Base-by-base conservation (phyloP, 176 grass and related monocot species). In the Tuctoria greenei region DNA sequence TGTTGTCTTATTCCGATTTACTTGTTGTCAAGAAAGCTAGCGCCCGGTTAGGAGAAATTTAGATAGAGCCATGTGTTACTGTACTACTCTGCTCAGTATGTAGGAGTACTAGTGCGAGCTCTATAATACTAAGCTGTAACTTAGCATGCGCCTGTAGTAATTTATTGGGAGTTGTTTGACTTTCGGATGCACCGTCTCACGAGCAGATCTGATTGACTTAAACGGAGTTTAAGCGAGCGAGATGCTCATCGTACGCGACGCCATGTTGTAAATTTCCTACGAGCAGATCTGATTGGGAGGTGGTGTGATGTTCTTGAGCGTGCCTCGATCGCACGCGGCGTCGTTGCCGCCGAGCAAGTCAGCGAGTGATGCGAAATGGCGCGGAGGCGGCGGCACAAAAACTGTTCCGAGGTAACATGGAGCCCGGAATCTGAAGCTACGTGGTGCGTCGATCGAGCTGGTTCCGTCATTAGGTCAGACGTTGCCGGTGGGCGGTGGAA, bases 131-230 rank as follows among this genome's bases (percentile, higher is more conserved):
- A 14, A 27, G 9, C 35, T 61, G 82, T 46, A 50, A 58, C 70
- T 57, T 55, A 25, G 8, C 34, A 28, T 66, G 79, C 25, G 2
- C 50, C 55, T 58, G 7, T 18, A 11, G 7, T 18, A 11, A 35
- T 64, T 43, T 25, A 64, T 8, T 15, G 17, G 10, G 37, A 76
- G 8, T 37, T 26, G 46, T 39, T 77, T 82, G 73, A 66, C 78
- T 64, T 76, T 44, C 20, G 26, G 25, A n/a, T 69, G 21, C 76
- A 58, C 46, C 50, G 46, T 28, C 24, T 20, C 26, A 10, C 8
- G 54, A 37, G 56, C 25, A 61, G 72, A 75, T 75, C 72, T 75
- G 72, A 10, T 26, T 43, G 78, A 10, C 36, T 52, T 25, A 20
- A 7, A 7, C 1, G 58, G 74, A 4, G 41, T 57, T 57, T n/a